A percentile compares a stretch with the other conserved stretches of the same genome.
These are phyloP conservation scores for Chlamydomonas reinhardtii DNA, from an alignment of 163 green algal species.

Conservation along the genomic window DNA sequence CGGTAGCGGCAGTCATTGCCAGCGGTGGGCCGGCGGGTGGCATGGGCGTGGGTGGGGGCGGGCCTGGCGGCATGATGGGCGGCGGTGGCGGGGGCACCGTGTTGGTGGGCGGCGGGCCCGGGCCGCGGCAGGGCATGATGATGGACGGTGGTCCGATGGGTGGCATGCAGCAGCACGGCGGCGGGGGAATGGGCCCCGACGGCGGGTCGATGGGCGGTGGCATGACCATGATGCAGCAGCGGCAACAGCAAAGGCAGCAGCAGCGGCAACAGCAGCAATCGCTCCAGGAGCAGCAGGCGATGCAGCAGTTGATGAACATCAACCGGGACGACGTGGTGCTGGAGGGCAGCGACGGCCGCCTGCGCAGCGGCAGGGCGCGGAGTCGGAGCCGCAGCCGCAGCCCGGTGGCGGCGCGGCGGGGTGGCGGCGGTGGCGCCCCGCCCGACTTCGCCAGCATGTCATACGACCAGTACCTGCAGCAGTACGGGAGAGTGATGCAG, in stretches of 20 bases:
- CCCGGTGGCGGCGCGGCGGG: neutral
- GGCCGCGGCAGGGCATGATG: neutral
- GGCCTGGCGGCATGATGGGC: conserved; percentile 2
- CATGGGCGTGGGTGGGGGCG: neutral
- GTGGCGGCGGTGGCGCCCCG: neutral
- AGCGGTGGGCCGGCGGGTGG: neutral
- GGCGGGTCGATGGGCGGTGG: neutral
- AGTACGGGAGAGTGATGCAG: conserved; percentile 38
- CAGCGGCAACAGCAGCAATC: neutral
- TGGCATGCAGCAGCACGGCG: neutral
- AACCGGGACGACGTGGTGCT: conserved; percentile 37
- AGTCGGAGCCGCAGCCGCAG: conserved; percentile 38
- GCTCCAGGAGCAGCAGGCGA: conserved; percentile 11
- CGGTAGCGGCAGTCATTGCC: conserved; percentile 9
- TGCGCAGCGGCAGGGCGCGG: conserved; percentile 17
- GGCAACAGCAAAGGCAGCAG: neutral
- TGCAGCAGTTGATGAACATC: conserved; percentile 35
- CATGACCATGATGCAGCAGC: conserved; percentile 1
- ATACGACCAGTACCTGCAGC: conserved; percentile 46
- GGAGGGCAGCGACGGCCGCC: conserved; percentile 38
- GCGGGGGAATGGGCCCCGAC: neutral
- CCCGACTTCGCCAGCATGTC: conserved; percentile 41
- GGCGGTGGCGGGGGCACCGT: neutral
- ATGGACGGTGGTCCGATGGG: neutral
- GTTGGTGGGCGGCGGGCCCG: neutral